A percentile compares a stretch with the other conserved stretches of the same genome.
These are phyloP conservation scores for Trametes punicea DNA, from an alignment of 768 basidiomycete species.

Conservation along the genomic window DNA sequence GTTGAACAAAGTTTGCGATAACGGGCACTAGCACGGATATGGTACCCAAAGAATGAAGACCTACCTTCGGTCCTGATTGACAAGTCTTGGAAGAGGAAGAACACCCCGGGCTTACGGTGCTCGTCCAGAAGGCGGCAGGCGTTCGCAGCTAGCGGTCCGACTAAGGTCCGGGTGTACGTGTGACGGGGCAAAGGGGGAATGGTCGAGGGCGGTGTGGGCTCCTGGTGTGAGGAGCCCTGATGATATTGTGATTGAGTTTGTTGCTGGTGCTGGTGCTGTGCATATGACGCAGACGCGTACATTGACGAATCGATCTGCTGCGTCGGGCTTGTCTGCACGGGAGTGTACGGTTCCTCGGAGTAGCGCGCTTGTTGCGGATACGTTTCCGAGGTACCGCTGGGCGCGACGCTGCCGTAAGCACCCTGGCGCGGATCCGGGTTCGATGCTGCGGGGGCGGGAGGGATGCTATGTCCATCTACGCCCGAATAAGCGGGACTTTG, in stretches of 20 bases:
- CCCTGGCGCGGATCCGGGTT: conserved; percentile 20
- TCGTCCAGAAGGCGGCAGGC: conserved; percentile 84
- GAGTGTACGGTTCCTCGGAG: conserved; percentile 22
- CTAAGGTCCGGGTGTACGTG: conserved; percentile 81
- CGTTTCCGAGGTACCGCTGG: conserved; percentile 11
- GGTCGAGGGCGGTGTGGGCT: conserved; percentile 29
- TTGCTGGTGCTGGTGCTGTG: conserved; percentile 34
- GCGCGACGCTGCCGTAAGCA: conserved; percentile 21
- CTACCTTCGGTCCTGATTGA: conserved; percentile 91
- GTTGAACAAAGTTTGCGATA: conserved; percentile 20
- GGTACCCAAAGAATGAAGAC: conserved; percentile 13
- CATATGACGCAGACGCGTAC: conserved; percentile 31
- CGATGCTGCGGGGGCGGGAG: conserved; percentile 15
- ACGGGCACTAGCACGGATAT: conserved; percentile 18
- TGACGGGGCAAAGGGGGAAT: conserved; percentile 55
- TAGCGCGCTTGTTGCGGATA: conserved; percentile 19
- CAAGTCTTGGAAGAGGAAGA: conserved; percentile 93
- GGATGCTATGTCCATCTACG: conserved; percentile 19
- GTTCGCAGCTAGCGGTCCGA: conserved; percentile 85
- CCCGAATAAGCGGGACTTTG: conserved; percentile 18
- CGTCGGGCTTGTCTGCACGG: conserved; percentile 25
- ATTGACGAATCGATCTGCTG: conserved; percentile 31
- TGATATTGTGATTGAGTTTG: conserved; percentile 24
- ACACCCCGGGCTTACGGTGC: conserved; percentile 82
- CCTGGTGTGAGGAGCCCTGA: conserved; percentile 28